A percentile compares a stretch with the other conserved stretches of the same genome.
Conservation (phyloP, 208 protist species). For the Leptomonas seymouri region DNA sequence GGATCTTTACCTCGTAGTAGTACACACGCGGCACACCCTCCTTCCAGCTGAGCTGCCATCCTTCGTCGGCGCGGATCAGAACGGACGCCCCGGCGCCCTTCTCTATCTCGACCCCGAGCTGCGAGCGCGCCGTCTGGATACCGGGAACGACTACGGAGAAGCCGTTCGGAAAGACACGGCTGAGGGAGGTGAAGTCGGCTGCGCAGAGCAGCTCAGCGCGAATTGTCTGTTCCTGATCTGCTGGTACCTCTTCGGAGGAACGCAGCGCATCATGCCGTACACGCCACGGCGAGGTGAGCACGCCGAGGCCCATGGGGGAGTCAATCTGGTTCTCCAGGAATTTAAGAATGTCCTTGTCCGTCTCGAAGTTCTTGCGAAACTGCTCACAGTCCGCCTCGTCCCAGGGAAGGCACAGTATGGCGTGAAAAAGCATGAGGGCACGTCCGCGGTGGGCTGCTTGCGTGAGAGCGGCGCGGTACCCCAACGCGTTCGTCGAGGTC, state of each 20-base stretch:
- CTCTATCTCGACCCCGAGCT: constrained; percentile 70
- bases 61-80: constrained; percentile 83
- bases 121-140: constrained; percentile 60
- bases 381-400: constrained; percentile 81
- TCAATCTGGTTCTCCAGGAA: constrained; percentile 67
- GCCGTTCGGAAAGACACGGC: constrained; percentile 75
- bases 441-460: constrained; percentile 45
- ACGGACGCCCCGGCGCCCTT: constrained; percentile 50
- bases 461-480: constrained; percentile 50
- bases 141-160: constrained; percentile 83
- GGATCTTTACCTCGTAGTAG: constrained; percentile 88
- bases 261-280: constrained; percentile 34
- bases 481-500: constrained; percentile 23
- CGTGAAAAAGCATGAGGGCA: constrained; percentile 63
- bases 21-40: constrained; percentile 77
- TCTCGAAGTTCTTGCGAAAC: constrained; percentile 45
- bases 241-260: constrained; percentile 16
- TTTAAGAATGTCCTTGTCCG: constrained; percentile 53
- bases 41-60: constrained; percentile 77
- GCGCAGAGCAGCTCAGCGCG: constrained; percentile 62
- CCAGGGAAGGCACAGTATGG: constrained; percentile 84
- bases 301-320: constrained; percentile 48
- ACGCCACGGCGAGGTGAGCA: constrained; percentile 52
- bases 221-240: constrained; percentile 36
- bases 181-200: constrained; percentile 69